Base-by-base conservation (phyloP, 768 basidiomycete genomes). In the Pisolithus tinctorius region DNA sequence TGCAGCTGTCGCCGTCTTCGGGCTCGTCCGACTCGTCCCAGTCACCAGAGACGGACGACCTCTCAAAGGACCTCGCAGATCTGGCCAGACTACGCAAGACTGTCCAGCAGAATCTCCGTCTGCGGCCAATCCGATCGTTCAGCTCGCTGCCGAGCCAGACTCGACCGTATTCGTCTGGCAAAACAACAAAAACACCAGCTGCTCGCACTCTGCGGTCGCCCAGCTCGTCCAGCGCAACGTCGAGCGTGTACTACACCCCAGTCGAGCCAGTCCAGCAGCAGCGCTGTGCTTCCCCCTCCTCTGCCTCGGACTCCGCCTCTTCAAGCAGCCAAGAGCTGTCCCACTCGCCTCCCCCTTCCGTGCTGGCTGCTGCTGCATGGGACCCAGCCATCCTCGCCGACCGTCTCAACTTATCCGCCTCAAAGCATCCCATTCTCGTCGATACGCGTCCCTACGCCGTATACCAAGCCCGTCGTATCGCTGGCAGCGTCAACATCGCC, bases 401-500 rank as follows among this genome's bases (percentile, higher is more conserved):
- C 45, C 78, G 80, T 25, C 74, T 20, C 2, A 20, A 2, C 20
- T 20, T 88, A 16, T 64, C 69, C 43, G 73, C 76, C n/a, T 56
- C 67, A 8, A 57, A 17, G 30, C 79, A 76, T 2, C 87, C 90
- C 8, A 71, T 93, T 23, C 69, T 95, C 52, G 78, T 95, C 63
- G 93, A 96, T 67, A 90, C 88, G 37, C 82, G 93, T 4, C 82
- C 87, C 4, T 74, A 83, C 17, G 73, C 79, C 1, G 72, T 81
- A 9, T 90, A 83, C 69, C 72, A 83, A 34, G 70, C 80, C 3
- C 77, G 75, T 50, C 88, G 83, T 64, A 67, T 96, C 47, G 64
- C 72, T 37, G 71, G 82, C 57, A 87, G 84, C 65, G 78, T 92
- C 53, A 93, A 93, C 68, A 76, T 96, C 45, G 86, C 86, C 30